Percentiles rank a stretch among this genome's conserved stretches.
Evolutionary conservation across 257 asterid species (phyloP).

Genomic region (Jacaranda mimosifolia): DNA sequence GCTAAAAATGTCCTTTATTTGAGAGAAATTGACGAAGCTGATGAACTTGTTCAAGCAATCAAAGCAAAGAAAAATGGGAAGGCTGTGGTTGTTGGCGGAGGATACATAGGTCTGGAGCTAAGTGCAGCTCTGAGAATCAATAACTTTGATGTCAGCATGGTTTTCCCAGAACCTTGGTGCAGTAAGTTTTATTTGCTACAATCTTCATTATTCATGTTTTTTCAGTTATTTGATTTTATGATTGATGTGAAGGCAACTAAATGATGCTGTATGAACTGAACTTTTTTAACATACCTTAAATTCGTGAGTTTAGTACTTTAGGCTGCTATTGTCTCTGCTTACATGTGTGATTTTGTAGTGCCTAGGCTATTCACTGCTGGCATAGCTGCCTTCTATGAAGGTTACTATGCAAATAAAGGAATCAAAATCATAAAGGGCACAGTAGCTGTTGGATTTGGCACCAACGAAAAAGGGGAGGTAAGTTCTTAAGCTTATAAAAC

Average conservation of each 20-base stretch:
- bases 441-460: constrained; percentile 77
- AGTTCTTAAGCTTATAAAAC: constrained; percentile 16
- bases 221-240: constrained; percentile 2
- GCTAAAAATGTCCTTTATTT: constrained; percentile 78
- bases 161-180: constrained; percentile 96
- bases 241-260: neutral
- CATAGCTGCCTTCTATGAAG: constrained; percentile 88
- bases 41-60: constrained; percentile 75
- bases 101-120: constrained; percentile 90
- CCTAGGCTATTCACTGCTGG: constrained; percentile 87
- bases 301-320: neutral
- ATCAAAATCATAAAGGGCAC: constrained; percentile 82
- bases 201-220: neutral
- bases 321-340: constrained; percentile 19
- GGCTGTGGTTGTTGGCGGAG: constrained; percentile 92
- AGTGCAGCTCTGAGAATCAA: constrained; percentile 80
- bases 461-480: constrained; percentile 65
- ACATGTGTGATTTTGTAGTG: constrained; percentile 58
- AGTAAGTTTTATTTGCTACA: constrained; percentile 55
- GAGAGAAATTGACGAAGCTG: constrained; percentile 87
- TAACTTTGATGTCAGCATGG: constrained; percentile 77
- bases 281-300: neutral
- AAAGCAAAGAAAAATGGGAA: constrained; percentile 71
- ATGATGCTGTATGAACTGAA: neutral
- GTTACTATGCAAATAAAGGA: constrained; percentile 79